Percentiles rank a stretch among this genome's conserved stretches.
These are phyloP conservation scores for Clavispora asparagi DNA, from an alignment of 805 yeast species.

Conservation along the genomic window DNA sequence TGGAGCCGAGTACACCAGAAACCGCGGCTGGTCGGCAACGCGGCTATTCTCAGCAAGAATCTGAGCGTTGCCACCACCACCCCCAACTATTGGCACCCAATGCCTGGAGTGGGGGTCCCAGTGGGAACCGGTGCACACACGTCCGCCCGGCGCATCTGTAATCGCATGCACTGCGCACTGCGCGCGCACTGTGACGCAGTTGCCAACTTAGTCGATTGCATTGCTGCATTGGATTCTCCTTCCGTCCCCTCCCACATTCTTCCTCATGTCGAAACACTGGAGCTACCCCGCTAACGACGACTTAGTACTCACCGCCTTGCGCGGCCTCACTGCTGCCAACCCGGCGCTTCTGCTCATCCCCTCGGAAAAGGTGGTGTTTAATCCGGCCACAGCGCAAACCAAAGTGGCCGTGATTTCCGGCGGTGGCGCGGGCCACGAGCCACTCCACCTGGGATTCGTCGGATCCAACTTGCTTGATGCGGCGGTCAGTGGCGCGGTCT, in stretches of 20 bases:
- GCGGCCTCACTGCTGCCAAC: slow-evolving; percentile 49
- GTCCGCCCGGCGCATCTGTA: not conserved
- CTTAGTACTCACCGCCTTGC: slow-evolving; percentile 43
- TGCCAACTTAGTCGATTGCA: not conserved
- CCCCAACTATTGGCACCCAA: too few species aligned
- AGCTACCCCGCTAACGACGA: slow-evolving; percentile 39
- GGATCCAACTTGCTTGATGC: slow-evolving; percentile 79
- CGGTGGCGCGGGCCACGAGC: slow-evolving; percentile 97
- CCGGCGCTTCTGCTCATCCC: slow-evolving; percentile 53
- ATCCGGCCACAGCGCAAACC: slow-evolving; percentile 32
- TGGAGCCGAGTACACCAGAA: not conserved
- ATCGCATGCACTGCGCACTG: not conserved
- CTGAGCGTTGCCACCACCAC: too few species aligned
- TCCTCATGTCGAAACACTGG: slow-evolving; percentile 43
- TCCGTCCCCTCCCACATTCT: not conserved
- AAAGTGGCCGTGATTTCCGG: slow-evolving; percentile 79
- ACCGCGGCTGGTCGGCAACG: too few species aligned
- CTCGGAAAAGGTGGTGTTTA: slow-evolving; percentile 51
- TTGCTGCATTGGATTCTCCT: not conserved
- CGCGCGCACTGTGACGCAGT: not conserved
- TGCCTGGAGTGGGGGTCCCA: too few species aligned
- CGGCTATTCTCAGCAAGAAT: too few species aligned
- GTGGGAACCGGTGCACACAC: not conserved
- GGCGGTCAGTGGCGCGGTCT: slow-evolving; percentile 87
- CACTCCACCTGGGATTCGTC: slow-evolving; percentile 86